phyloP scores from a whole-genome alignment of 176 grass and related monocot species.

The bread wheat (Triticum aestivum) region DNA sequence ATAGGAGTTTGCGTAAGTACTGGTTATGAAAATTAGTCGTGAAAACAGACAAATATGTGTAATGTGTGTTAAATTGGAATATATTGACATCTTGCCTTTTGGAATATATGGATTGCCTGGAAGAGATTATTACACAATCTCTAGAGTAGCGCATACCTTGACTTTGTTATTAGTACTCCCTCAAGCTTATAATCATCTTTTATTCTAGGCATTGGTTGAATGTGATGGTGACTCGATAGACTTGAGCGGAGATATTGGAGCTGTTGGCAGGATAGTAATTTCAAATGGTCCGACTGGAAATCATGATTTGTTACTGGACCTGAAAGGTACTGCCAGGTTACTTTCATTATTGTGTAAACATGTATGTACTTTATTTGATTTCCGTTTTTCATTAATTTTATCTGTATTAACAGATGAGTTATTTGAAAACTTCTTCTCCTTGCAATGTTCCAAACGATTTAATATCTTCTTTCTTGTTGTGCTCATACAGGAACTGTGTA shows the following conservation, averaged over 20 bases:
- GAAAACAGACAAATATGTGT: neutral
- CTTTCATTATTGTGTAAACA: neutral
- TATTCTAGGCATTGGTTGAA: slow-evolving; percentile 84
- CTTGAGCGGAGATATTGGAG: slow-evolving; percentile 92
- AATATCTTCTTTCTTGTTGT: slow-evolving; percentile 20
- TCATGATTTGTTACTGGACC: slow-evolving; percentile 80
- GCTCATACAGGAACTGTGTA: slow-evolving; percentile 85
- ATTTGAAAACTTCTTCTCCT: slow-evolving; percentile 10
- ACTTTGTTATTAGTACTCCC: slow-evolving; percentile 14
- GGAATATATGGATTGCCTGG: neutral
- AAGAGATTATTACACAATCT: slow-evolving; percentile 4
- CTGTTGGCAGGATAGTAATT: slow-evolving; percentile 82
- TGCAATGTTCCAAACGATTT: slow-evolving; percentile 9
- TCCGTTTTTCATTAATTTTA: neutral
- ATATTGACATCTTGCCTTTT: neutral
- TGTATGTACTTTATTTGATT: neutral
- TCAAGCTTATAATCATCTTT: slow-evolving; percentile 31
- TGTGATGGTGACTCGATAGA: slow-evolving; percentile 97
- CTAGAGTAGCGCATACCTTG: neutral
- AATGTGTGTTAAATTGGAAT: neutral
- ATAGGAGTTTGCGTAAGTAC: neutral
- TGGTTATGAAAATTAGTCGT: neutral
- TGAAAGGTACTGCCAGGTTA: slow-evolving; percentile 66
- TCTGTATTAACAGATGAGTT: neutral
- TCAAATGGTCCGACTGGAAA: slow-evolving; percentile 66